A percentile compares a stretch with the other conserved stretches of the same genome.
These are phyloP conservation scores for Ophiocordyceps sinensis DNA, from an alignment of 2,329 filamentous ascomycete species.

Conservation along the genomic window DNA sequence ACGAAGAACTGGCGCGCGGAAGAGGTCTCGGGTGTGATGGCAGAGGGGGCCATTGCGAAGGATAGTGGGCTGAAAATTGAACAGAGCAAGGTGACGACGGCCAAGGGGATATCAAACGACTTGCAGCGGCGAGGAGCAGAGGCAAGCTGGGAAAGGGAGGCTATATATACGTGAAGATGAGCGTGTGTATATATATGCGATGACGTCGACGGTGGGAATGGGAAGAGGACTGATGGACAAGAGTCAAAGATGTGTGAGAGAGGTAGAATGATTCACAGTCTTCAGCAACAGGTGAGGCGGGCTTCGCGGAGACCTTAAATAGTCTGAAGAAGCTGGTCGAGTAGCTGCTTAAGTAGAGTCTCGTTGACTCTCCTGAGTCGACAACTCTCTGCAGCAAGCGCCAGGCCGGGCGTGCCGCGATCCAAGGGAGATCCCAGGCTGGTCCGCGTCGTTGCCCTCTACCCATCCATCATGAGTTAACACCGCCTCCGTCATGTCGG, in stretches of 20 bases:
- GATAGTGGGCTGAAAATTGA: background rate
- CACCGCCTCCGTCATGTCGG: constrained; percentile 7
- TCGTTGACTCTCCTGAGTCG: background rate
- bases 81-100: background rate
- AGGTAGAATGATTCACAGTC: background rate
- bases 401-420: background rate
- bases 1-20: constrained; percentile 15
- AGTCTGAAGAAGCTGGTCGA: background rate
- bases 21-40: constrained; percentile 18
- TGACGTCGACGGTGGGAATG: background rate
- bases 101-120: too few relatives aligned
- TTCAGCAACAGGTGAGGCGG: background rate
- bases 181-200: background rate
- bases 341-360: background rate
- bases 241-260: background rate
- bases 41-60: constrained; percentile 20
- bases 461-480: constrained; percentile 1
- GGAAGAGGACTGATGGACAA: background rate
- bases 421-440: background rate
- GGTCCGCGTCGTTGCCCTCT: constrained; percentile 3
- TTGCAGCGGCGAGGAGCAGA: background rate
- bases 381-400: background rate
- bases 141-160: background rate
- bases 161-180: background rate
- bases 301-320: constrained; percentile 6